A percentile compares a stretch with the other conserved stretches of the same genome.
Conservation (phyloP, 225 moss, liverwort and hornwort species). For the Pseudoscleropodium purum region DNA sequence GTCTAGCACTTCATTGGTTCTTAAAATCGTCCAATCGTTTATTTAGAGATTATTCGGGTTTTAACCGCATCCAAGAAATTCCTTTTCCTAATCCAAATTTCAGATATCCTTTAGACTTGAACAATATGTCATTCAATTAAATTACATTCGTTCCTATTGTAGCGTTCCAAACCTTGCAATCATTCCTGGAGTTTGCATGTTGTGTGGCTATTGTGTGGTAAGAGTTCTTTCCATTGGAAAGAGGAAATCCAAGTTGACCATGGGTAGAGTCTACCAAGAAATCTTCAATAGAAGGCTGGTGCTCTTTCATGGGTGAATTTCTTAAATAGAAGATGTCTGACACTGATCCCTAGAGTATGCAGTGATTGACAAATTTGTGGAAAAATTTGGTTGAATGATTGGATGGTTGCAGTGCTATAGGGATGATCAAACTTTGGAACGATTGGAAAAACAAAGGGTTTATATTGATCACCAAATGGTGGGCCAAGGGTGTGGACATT, state of each 20-base stretch:
- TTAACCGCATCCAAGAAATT: not conserved
- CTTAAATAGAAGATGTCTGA: too few relatives aligned
- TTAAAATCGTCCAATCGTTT: not conserved
- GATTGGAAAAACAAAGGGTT: rapidly evolving
- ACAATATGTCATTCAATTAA: not conserved
- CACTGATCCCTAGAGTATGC: too few relatives aligned
- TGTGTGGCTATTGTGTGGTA: too few relatives aligned
- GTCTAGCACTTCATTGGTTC: not conserved
- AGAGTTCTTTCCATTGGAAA: too few relatives aligned
- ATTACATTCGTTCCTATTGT: too few relatives aligned
- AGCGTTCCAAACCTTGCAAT: not conserved
- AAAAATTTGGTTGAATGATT: not conserved
- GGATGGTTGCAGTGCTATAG: not conserved
- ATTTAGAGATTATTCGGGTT: not conserved
- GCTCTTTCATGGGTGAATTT: not conserved
- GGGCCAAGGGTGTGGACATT: not conserved
- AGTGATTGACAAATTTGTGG: not conserved
- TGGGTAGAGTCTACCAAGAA: too few relatives aligned
- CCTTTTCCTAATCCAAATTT: not conserved
- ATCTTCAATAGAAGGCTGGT: too few relatives aligned
- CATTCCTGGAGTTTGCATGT: not conserved
- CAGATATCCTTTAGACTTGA: not conserved
- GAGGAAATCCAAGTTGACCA: too few relatives aligned
- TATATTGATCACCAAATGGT: not conserved
- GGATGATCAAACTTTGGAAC: not conserved